Evolutionary conservation across 176 grass and related monocot genomes (phyloP), one percentile per base, ranked within the genome.

Genomic region (Musa itinerans): DNA sequence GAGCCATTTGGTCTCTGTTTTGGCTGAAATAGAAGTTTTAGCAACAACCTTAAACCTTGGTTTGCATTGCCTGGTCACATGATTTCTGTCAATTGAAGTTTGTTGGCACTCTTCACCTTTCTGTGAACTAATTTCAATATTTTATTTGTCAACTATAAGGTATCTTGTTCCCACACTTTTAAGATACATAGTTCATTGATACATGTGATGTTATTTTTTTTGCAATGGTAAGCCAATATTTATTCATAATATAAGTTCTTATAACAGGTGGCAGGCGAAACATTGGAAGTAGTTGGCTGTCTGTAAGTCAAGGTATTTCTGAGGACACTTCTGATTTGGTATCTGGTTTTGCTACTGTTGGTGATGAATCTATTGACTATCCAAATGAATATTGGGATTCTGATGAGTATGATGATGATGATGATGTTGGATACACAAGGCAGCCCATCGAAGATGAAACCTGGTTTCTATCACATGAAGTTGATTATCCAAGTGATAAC

Each of bases 371-470:
- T 52, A 74, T 93, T 72, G 94, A 89, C 67, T 98, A 98, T 81
- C 90, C 90, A 83, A 91, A 87, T 82, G 94, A 98, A 26, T 98
- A 93, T 73, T 98, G 94, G 94, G 94, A 98, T 83, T 98, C 94
- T 20, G 94, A 93, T 83, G 88, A 93, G 67, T 98, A 93, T 66
- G 88, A 91, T 0, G 90, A 98, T 9, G 94, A 98, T 3, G 94
- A 98, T 1, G 94, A 98, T 89, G 86, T 98, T 76, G 94, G 94
- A 3, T 98, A 98, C 73, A 98, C 85, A 34, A 82, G 94, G 34
- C 94, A 98, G 73, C 90, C 90, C 69, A 98, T 98, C 78, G 94
- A 98, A 78, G 94, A 98, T 76, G 94, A 98, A 82, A 83, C 90
- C 25, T 98, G 94, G 94, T 98, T 98, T 85, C 75, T 98, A 52